Base-by-base conservation (phyloP, 148 eudicot species). In the Oxyria digyna region DNA sequence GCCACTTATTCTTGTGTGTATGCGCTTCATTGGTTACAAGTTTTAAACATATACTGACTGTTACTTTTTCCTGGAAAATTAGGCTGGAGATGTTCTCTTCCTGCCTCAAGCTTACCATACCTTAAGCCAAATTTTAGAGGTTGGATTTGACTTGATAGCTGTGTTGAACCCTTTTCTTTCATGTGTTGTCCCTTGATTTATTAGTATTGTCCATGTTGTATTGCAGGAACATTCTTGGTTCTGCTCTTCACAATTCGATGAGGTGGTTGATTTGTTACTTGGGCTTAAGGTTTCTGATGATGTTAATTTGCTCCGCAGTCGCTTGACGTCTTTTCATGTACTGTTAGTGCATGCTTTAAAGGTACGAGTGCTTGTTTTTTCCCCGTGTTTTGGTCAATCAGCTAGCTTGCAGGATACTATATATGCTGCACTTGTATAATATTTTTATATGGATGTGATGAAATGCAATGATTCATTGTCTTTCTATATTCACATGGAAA, bases 51-150 rank as follows among this genome's bases (percentile, higher is more conserved):
- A 26, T 24, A 62, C 42, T 41, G 38, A 67, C 68, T 43, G n/a
- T 35, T 3, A 26, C 13, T 62, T 40, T 42, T 41, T 65, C 32
- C 67, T 72, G 72, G 72, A 59, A 75, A 73, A 52, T 74, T 20
- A 91, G 97, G 85, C 50, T 59, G 79, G 59, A 50, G 81, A 87
- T 41, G 86, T 67, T 42, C 57, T 38, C 48, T 74, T 76, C 71
- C 79, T 83, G 33, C 55, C 67, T 68, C 88, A 85, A 87, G 92
- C 92, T 35, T 90, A 86, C 75, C 64, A 73, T 73, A 82, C 87
- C 72, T 77, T 94, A 74, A 81, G 85, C 82, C 85, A 74, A 69
- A 78, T 90, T 67, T 84, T 90, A 71, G 85, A 85, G 96, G 97
- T 91, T 37, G 66, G 78, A 29, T 5, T 17, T 29, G 65, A 15